These are phyloP conservation scores for Rutidosis leptorrhynchoides DNA, from an alignment of 129 eudicot species.

Conservation along the genomic window DNA sequence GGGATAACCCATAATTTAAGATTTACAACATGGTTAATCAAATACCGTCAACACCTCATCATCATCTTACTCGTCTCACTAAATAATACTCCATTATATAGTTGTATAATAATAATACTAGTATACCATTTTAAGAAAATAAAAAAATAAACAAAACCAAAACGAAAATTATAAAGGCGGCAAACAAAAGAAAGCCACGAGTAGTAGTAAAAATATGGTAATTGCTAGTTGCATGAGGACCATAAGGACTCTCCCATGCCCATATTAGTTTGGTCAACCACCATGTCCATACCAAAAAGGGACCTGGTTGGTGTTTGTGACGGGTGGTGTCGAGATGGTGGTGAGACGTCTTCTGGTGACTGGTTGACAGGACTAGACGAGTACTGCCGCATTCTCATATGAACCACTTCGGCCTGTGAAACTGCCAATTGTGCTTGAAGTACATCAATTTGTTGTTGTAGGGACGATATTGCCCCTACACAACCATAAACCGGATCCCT, in stretches of 20 bases:
- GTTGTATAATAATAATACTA: too few relatives aligned
- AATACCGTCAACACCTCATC: too few relatives aligned
- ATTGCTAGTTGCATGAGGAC: conserved; percentile 52
- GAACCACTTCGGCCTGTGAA: conserved; percentile 82
- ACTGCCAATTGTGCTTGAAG: conserved; percentile 69
- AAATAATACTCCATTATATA: conserved; percentile 27
- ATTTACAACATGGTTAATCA: conserved; percentile 76
- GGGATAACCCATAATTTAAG: conserved; percentile 34
- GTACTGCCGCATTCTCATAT: conserved; percentile 68
- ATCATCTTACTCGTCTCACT: conserved; percentile 46
- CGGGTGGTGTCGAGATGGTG: conserved; percentile 45
- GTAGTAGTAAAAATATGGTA: conserved; percentile 25
- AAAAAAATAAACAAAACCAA: conserved; percentile 20
- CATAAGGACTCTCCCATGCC: conserved; percentile 82
- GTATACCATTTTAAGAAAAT: conserved; percentile 19
- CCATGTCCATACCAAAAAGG: conserved; percentile 82
- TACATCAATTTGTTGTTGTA: conserved; percentile 69
- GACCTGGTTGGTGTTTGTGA: conserved; percentile 57
- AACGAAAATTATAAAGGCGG: conserved; percentile 22
- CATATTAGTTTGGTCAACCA: conserved; percentile 58
- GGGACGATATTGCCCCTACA: conserved; percentile 79
- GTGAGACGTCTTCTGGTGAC: conserved; percentile 57
- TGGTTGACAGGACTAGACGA: conserved; percentile 40
- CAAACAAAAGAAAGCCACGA: conserved; percentile 44
- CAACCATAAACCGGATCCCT: conserved; percentile 86